These are phyloP conservation scores for Penicillium coprophilum DNA, from an alignment of 495 filamentous ascomycete species.

Conservation along the genomic window DNA sequence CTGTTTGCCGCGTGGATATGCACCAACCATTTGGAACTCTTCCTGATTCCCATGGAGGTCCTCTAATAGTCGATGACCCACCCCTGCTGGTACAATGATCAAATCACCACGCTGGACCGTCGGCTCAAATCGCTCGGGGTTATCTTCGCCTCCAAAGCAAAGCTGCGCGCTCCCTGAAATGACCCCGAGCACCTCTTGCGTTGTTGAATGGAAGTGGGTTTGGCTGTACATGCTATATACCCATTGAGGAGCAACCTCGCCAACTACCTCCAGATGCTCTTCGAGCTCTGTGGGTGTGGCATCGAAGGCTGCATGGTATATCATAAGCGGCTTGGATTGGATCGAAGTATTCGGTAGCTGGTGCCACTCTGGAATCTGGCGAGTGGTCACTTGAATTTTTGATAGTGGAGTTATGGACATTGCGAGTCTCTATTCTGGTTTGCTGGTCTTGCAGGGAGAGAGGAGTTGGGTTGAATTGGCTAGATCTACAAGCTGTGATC, in stretches of 20 bases:
- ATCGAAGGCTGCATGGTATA: conserved; percentile 57
- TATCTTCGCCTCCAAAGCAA: conserved; percentile 66
- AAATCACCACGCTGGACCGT: conserved; percentile 60
- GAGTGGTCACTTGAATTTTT: conserved; percentile 52
- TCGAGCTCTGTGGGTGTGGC: conserved; percentile 50
- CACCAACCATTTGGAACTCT: conserved; percentile 65
- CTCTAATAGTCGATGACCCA: conserved; percentile 60
- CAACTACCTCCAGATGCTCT: conserved; percentile 48
- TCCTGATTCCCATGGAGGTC: conserved; percentile 45
- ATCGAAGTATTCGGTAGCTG: conserved; percentile 66
- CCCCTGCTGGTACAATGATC: conserved; percentile 65
- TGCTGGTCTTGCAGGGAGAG: conserved; percentile 7
- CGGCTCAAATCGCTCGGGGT: conserved; percentile 55
- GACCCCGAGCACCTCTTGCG: conserved; percentile 66
- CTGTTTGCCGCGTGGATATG: conserved; percentile 55
- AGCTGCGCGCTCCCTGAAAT: conserved; percentile 57
- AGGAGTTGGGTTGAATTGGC: not conserved
- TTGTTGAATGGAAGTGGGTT: conserved; percentile 65
- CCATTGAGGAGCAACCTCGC: conserved; percentile 63
- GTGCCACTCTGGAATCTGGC: conserved; percentile 57
- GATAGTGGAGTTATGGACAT: conserved; percentile 46
- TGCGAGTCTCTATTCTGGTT: not conserved
- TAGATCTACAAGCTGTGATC: conserved; percentile 1
- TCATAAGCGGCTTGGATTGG: conserved; percentile 60
- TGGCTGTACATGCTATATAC: conserved; percentile 63